Percentiles rank a stretch among this genome's conserved stretches.
phyloP scores from a whole-genome alignment of 345 rosid genomes.

The Gossypium rotundifolium region DNA sequence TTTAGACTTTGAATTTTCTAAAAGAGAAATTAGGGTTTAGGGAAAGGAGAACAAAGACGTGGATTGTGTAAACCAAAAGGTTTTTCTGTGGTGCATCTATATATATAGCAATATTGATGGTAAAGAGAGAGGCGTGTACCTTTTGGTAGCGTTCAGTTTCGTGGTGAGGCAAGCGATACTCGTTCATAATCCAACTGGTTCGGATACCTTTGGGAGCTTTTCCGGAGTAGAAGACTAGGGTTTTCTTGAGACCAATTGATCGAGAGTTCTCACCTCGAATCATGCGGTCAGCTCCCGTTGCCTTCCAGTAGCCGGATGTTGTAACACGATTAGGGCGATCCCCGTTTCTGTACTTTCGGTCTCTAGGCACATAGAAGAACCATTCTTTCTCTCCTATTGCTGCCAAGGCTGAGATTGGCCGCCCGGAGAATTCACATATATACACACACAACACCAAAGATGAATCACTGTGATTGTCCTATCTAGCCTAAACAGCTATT shows the following conservation, averaged over 20 bases:
- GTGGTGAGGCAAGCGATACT: constrained; percentile 95
- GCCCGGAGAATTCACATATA: background rate
- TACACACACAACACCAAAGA: background rate
- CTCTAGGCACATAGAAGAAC: constrained; percentile 97
- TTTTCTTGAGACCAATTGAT: constrained; percentile 95
- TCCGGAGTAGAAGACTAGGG: constrained; percentile 99
- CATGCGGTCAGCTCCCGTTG: constrained; percentile 98
- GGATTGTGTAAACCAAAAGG: too few species aligned
- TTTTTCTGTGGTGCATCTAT: too few species aligned
- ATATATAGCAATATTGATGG: background rate
- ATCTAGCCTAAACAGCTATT: background rate
- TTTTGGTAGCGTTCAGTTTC: constrained; percentile 87
- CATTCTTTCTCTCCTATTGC: constrained; percentile 99
- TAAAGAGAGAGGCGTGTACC: constrained; percentile 34
- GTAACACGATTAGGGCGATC: constrained; percentile 97
- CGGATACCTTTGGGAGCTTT: constrained; percentile 99
- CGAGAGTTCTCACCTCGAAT: constrained; percentile 51
- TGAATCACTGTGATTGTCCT: background rate
- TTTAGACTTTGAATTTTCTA: background rate
- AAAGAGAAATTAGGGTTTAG: constrained; percentile 5
- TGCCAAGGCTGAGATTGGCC: constrained; percentile 57
- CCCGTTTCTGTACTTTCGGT: constrained; percentile 89
- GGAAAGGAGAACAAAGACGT: background rate
- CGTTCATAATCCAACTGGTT: constrained; percentile 99
- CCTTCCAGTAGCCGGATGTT: constrained; percentile 97